Conservation (phyloP, 169 alveolate species). For the Plasmodium inui region DNA sequence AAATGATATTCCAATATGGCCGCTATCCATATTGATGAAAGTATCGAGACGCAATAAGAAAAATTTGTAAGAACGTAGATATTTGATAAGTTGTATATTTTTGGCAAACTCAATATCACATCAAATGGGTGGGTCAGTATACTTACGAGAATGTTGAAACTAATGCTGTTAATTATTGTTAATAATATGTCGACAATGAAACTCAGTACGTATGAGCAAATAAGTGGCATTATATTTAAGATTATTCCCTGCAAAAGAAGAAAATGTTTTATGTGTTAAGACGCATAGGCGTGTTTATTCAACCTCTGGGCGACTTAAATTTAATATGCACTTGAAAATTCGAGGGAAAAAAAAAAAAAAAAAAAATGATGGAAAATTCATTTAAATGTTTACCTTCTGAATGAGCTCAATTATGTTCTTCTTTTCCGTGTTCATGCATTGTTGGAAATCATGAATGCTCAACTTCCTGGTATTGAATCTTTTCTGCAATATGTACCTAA, state of each 20-base stretch:
- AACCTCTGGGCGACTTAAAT: background rate
- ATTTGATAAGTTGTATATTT: slow-evolving; percentile 61
- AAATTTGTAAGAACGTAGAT: slow-evolving; percentile 63
- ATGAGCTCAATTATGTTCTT: slow-evolving; percentile 68
- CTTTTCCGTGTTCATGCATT: slow-evolving; percentile 57
- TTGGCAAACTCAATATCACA: slow-evolving; percentile 66
- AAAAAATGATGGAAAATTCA: background rate
- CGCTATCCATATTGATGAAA: slow-evolving; percentile 75
- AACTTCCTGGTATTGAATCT: slow-evolving; percentile 53
- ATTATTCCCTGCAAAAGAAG: slow-evolving; percentile 59
- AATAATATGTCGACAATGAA: slow-evolving; percentile 55
- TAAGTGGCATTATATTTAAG: slow-evolving; percentile 67
- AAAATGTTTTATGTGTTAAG: background rate
- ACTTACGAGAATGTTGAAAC: slow-evolving; percentile 40
- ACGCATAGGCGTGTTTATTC: background rate
- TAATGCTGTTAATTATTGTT: slow-evolving; percentile 63
- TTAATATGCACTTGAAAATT: slow-evolving; percentile 6
- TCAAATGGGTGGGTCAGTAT: slow-evolving; percentile 71
- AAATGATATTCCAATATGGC: slow-evolving; percentile 66
- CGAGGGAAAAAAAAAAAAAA: background rate
- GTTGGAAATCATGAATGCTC: slow-evolving; percentile 62
- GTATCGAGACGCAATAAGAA: slow-evolving; percentile 62
- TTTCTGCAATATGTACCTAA: slow-evolving; percentile 57
- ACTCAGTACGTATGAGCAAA: slow-evolving; percentile 64
- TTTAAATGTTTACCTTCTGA: slow-evolving; percentile 47